Evolutionary conservation across 129 eudicot genomes (phyloP), one percentile per base, ranked within the genome.

Genomic region (Sambucus nigra): DNA sequence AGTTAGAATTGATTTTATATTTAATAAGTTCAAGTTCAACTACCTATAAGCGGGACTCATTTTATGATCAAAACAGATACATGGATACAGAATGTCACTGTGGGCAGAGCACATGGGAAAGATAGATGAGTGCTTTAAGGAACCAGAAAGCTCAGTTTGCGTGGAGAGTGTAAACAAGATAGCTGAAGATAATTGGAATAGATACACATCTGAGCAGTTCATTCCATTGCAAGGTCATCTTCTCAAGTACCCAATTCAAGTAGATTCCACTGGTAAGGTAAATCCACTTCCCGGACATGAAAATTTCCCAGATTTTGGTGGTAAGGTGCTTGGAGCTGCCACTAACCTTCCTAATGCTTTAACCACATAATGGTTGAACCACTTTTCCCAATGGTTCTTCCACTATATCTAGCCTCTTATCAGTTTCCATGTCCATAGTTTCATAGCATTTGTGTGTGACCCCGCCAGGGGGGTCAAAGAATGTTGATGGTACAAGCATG

Each of bases 51-150:
- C n/a, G n/a, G n/a, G n/a, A n/a, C n/a, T n/a, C n/a, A n/a, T n/a
- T n/a, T n/a, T n/a, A n/a, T n/a, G n/a, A n/a, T n/a, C n/a, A n/a
- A n/a, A n/a, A n/a, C n/a, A 83, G 87, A 63, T 83, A 49, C 61
- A 75, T 24, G 83, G 94, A 31, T 75, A 83, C 49, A 63, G 87
- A 67, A 79, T 69, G 87, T 76, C 94, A 10, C 64, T 69, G 28
- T 83, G 94, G 87, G 87, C 76, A 8, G 79, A 83, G 71, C 87
- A 83, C 53, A 17, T 79, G 18, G 87, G 78, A 29, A 52, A 45
- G 25, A 48, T 82, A 47, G 69, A 83, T 14, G 66, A 72, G 41
- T 47, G 66, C 27, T 83, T 74, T 55, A 79, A 57, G 51, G 70
- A 72, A 55, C 83, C 87, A 0, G 62, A 69, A 53, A 72, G 64